Evolutionary conservation across 495 filamentous ascomycete genomes (phyloP), one percentile per base, ranked within the genome.

Genomic region (Halenospora varia): DNA sequence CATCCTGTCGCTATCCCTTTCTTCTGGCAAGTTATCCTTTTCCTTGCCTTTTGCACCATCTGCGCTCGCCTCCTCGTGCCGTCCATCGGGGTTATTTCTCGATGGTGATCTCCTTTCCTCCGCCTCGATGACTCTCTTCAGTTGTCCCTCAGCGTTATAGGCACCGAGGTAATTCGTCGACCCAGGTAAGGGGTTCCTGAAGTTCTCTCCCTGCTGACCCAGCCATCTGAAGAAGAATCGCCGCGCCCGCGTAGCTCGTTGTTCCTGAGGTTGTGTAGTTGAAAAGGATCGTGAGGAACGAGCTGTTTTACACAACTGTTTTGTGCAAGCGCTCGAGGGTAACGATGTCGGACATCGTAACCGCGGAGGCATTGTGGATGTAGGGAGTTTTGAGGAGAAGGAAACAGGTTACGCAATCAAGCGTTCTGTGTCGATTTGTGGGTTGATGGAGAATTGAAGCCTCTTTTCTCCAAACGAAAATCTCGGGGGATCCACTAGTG

Each of bases 121-220:
- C 2, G 44, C 48, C 19, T 58, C 51, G 13, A 59, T 26, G 15
- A 55, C 57, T 57, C 65, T 52, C 39, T 48, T 63, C 15, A 68
- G 52, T 46, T 57, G 15, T 25, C 65, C 65, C 25, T 47, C 11
- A 1, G 13, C 3, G 26, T 51, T 60, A 42, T 66, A 66, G 6
- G 63, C 66, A 42, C 18, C 20, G 13, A 68, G 61, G 24, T 68
- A 68, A 25, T 68, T 68, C 19, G 63, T 68, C 0, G 63, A 62
- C 13, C 51, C 54, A 15, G 40, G 35, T 22, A 62, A 39, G 25
- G 66, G 66, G 10, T 62, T 48, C 20, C 25, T 4, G 13, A 64
- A 56, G 20, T 51, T 53, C 24, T 29, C 25, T 51, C 66, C 66
- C 20, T 11, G 10, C 25, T 47, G 46, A 13, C n/a, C 26, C 18